Conservation (phyloP, 371 early-diverging fungal genomes). For the Lichtheimia ornata region DNA sequence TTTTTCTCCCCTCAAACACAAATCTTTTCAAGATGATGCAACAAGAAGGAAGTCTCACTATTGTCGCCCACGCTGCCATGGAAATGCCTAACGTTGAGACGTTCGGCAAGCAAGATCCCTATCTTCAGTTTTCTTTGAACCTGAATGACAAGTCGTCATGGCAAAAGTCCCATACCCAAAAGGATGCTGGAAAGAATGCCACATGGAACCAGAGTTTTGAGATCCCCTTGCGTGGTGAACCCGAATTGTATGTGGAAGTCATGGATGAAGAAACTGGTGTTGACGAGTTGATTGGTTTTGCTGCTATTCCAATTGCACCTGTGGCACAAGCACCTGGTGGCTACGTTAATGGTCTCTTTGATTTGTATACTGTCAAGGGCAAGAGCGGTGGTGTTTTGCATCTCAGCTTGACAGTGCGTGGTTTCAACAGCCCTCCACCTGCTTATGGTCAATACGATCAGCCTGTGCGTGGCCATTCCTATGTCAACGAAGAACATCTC, state of each 20-base stretch:
- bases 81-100: constrained; percentile 42
- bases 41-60: constrained; percentile 12
- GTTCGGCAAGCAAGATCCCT: constrained; percentile 65
- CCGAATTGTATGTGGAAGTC: constrained; percentile 58
- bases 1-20: neutral
- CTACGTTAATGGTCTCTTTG: constrained; percentile 49
- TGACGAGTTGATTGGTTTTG: constrained; percentile 59
- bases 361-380: constrained; percentile 47
- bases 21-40: constrained; percentile 6
- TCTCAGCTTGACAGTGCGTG: constrained; percentile 47
- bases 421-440: constrained; percentile 47
- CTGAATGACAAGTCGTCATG: constrained; percentile 44
- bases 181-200: constrained; percentile 54
- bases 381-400: constrained; percentile 51
- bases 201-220: constrained; percentile 62
- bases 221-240: constrained; percentile 45
- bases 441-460: constrained; percentile 3
- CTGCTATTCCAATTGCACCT: constrained; percentile 61
- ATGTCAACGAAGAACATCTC: constrained; percentile 49
- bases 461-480: constrained; percentile 47
- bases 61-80: constrained; percentile 39
- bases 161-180: constrained; percentile 58
- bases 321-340: constrained; percentile 54
- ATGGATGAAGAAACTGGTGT: constrained; percentile 53
- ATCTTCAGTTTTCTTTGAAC: constrained; percentile 52